Conservation (phyloP, 2,329 filamentous ascomycete species). For the Colletotrichum kahawae region DNA sequence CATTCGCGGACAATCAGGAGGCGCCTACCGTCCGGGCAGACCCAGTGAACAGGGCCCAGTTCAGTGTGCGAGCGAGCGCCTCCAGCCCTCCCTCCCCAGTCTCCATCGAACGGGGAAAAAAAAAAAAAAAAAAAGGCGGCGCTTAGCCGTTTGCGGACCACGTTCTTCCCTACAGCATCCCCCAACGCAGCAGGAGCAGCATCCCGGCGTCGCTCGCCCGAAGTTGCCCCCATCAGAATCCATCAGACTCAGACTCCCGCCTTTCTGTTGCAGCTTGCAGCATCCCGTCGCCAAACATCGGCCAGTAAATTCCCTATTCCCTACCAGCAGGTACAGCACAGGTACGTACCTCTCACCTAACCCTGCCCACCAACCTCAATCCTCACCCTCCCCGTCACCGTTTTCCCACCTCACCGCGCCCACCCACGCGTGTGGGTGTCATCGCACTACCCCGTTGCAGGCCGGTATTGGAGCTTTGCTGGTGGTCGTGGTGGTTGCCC, state of each 20-base stretch:
- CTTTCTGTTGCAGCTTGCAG: constrained; percentile 21
- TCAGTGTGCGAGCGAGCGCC: background rate
- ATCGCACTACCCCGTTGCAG: background rate
- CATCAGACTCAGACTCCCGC: constrained; percentile 16
- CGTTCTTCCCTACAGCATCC: background rate
- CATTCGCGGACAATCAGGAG: constrained; percentile 7
- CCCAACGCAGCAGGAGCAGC: constrained; percentile 1
- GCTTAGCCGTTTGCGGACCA: constrained; percentile 3
- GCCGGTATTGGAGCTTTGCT: background rate
- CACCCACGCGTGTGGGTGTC: background rate
- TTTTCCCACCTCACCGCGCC: background rate
- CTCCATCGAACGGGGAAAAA: background rate
- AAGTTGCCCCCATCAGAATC: constrained; percentile 13
- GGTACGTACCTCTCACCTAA: constrained; percentile 3
- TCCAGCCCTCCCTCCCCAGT: background rate
- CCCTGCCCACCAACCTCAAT: background rate
- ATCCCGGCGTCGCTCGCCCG: constrained; percentile 21
- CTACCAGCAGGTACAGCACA: background rate
- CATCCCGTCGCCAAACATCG: constrained; percentile 7
- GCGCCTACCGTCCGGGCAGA: background rate
- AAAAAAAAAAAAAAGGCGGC: background rate
- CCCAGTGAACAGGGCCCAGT: background rate
- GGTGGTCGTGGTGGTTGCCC: background rate
- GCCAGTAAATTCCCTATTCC: background rate
- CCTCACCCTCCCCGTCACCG: background rate